phyloP scores from a whole-genome alignment of 2,329 filamentous ascomycete genomes.

The Lachnellula cervina region DNA sequence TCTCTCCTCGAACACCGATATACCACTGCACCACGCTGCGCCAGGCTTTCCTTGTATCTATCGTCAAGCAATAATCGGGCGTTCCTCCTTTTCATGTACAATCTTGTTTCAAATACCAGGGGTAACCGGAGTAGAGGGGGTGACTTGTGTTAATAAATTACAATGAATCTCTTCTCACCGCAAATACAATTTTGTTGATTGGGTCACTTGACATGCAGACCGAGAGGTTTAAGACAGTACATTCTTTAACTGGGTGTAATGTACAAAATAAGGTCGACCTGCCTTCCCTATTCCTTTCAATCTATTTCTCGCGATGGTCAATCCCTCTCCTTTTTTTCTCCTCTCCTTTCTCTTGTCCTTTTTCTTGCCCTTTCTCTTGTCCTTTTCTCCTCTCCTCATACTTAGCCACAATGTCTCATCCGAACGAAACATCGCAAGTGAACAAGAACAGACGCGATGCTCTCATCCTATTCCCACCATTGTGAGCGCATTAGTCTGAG shows the following conservation, averaged over 20 bases:
- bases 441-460: too few species aligned
- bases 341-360: background rate
- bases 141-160: background rate
- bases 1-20: background rate
- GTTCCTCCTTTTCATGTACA: constrained; percentile 1
- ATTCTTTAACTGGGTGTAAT: too few species aligned
- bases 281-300: background rate
- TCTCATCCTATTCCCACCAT: too few species aligned
- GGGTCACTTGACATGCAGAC: too few species aligned
- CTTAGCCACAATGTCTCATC: too few species aligned
- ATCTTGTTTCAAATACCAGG: constrained; percentile 1
- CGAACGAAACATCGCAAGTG: too few species aligned
- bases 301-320: background rate
- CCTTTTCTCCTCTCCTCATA: background rate
- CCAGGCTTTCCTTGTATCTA: background rate
- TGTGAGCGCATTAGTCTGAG: too few species aligned
- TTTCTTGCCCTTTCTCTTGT: background rate
- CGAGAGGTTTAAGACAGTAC: too few species aligned
- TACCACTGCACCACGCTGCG: background rate
- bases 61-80: background rate
- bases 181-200: background rate
- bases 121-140: background rate
- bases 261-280: too few species aligned
- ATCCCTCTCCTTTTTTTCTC: background rate
- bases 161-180: constrained; percentile 2